These are phyloP conservation scores for Physcomitrellopsis africana DNA, from an alignment of 225 moss, liverwort and hornwort species.

Conservation along the genomic window DNA sequence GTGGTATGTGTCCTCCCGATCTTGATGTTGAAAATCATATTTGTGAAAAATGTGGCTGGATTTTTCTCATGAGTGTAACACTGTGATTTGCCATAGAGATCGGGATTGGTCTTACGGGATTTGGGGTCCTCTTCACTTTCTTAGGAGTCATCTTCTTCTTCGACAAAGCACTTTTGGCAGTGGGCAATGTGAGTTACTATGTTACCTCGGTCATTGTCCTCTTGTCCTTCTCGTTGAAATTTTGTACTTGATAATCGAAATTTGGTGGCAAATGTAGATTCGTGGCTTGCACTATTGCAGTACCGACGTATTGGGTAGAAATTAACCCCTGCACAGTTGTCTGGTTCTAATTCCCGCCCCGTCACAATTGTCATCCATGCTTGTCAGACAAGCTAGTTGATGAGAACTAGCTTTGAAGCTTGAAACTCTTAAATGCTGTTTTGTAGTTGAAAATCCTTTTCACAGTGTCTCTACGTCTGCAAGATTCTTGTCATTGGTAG, in stretches of 20 bases:
- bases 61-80: background rate
- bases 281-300: background rate
- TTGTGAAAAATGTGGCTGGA: background rate
- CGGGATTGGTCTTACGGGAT: constrained; percentile 40
- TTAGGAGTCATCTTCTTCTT: constrained; percentile 42
- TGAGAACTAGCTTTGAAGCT: too few relatives aligned
- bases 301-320: too few relatives aligned
- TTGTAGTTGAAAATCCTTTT: too few relatives aligned
- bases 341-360: too few relatives aligned
- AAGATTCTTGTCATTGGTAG: background rate
- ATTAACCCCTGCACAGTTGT: background rate
- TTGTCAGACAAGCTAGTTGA: too few relatives aligned
- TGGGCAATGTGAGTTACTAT: constrained; percentile 61
- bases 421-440: too few relatives aligned
- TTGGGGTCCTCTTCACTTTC: constrained; percentile 40
- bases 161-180: constrained; percentile 40
- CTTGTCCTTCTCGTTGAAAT: background rate
- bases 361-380: too few relatives aligned
- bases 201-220: background rate
- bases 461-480: background rate
- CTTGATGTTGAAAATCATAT: background rate
- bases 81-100: constrained; percentile 27
- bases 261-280: background rate
- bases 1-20: background rate
- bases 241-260: background rate